Base-by-base conservation (phyloP, 192 early-diverging fungal species). In the Umbelopsis vinacea region DNA sequence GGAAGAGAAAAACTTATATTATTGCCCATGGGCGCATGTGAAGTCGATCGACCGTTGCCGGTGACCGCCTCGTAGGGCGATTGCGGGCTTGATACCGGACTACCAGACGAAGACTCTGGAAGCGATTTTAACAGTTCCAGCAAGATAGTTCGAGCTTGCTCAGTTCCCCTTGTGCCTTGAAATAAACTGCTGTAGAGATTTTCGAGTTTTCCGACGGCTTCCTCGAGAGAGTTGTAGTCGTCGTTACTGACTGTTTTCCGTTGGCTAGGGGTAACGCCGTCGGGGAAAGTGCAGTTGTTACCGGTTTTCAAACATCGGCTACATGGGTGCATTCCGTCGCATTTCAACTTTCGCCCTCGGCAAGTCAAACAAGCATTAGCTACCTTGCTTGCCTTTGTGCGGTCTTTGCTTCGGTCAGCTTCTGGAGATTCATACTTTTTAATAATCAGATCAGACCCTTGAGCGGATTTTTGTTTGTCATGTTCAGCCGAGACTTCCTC, bases 391-490 rank as follows among this genome's bases (percentile, higher is more conserved):
- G 57, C 7, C 35, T 63, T 63, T 19, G 57, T 37, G 11, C 57
- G 26, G 15, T 63, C 57, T 19, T 63, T 63, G 15, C 15, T 63
- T 63, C 57, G 57, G 19, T 63, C 57, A n/a, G 57, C 57, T 19
- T 63, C 57, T 14, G 57, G 57, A 63, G 57, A 63, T 37, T 63
- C 57, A 35, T 63, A 63, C 37, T 63, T 37, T 15, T 63, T 63
- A 3, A 63, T 37, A 37, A 63, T 63, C 12, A 63, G 57, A 35
- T 37, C 57, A 35, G 57, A 35, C 3, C 57, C 57, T 17, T 63
- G 57, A n/a, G 57, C 57, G 26, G 57, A 63, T 63, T 63, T 63
- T 17, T 29, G 57, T 37, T 63, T 63, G 57, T 63, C 57, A 33
- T 63, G 57, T 35, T 63, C 57, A 63, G 57, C 57, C 14, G 57